A percentile compares a stretch with the other conserved stretches of the same genome.
These are phyloP conservation scores for Penicillium canescens DNA, from an alignment of 495 filamentous ascomycete species.

Conservation along the genomic window DNA sequence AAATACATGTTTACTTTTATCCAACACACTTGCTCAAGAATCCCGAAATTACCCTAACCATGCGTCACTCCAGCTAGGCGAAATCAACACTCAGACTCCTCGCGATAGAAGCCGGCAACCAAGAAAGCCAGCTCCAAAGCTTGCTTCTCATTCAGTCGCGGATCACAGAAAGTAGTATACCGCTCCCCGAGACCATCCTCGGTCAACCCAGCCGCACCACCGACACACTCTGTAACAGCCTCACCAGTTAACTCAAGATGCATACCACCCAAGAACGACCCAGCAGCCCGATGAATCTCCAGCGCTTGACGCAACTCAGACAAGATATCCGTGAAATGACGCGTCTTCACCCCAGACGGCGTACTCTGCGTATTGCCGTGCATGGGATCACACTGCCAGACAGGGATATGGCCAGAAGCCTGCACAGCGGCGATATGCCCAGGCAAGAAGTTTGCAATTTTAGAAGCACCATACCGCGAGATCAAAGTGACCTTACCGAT, in stretches of 20 bases:
- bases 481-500: constrained; percentile 93
- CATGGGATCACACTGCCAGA: constrained; percentile 99
- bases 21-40: too few species aligned
- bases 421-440: constrained; percentile 86
- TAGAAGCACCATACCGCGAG: constrained; percentile 83
- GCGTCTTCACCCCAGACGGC: constrained; percentile 74
- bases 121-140: constrained; percentile 93
- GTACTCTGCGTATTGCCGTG: constrained; percentile 76
- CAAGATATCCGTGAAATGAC: constrained; percentile 83
- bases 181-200: constrained; percentile 85
- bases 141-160: constrained; percentile 95
- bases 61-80: too few species aligned
- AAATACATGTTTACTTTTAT: too few species aligned
- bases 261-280: constrained; percentile 86
- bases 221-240: constrained; percentile 93
- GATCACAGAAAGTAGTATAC: constrained; percentile 95
- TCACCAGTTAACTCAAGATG: constrained; percentile 95
- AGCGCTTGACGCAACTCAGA: constrained; percentile 78
- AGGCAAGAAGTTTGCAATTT: constrained; percentile 70
- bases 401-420: constrained; percentile 68
- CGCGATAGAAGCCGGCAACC: constrained; percentile 80
- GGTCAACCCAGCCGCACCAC: constrained; percentile 81
- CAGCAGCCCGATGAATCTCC: constrained; percentile 76
- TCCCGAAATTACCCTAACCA: too few species aligned
- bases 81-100: constrained; percentile 27